Conservation (phyloP, 257 asterid genomes). For the Sherardia arvensis region DNA sequence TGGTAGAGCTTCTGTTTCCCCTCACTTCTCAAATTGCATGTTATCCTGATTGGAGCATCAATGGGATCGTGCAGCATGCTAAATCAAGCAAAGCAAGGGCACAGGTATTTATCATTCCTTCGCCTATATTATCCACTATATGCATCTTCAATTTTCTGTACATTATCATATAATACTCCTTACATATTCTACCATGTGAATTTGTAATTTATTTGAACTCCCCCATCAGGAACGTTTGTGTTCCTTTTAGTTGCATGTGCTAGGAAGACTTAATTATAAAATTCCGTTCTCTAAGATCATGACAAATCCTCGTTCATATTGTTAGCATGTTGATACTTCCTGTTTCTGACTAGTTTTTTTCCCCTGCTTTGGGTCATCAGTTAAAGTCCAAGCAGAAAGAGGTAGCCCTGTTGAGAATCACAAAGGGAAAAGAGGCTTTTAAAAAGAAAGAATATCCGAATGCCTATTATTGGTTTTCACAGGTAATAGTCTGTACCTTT, state of each 20-base stretch:
- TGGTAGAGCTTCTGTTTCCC: conserved; percentile 21
- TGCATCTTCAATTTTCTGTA: not conserved
- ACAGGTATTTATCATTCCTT: not conserved
- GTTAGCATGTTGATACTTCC: not conserved
- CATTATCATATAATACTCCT: not conserved
- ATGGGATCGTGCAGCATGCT: conserved; percentile 11
- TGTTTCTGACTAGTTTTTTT: too few relatives aligned
- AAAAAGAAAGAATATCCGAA: not conserved
- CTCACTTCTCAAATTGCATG: conserved; percentile 7
- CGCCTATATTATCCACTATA: not conserved
- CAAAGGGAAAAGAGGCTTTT: conserved; percentile 11
- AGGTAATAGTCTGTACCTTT: conserved; percentile 14
- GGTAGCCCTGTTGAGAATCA: not conserved
- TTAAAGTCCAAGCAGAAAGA: not conserved
- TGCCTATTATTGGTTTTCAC: conserved; percentile 20
- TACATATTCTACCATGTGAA: too few relatives aligned
- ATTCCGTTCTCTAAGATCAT: too few relatives aligned
- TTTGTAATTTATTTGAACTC: too few relatives aligned
- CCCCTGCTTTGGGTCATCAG: too few relatives aligned
- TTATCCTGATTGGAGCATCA: conserved; percentile 26
- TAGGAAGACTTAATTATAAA: too few relatives aligned
- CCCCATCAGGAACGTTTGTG: too few relatives aligned
- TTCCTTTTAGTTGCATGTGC: too few relatives aligned
- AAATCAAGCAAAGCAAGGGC: conserved; percentile 11
- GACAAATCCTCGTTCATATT: too few relatives aligned